Evolutionary conservation across 2,329 filamentous ascomycete species (phyloP), one percentile per base, ranked within the genome.

Genomic region (Emmonsiellopsis sp.): DNA sequence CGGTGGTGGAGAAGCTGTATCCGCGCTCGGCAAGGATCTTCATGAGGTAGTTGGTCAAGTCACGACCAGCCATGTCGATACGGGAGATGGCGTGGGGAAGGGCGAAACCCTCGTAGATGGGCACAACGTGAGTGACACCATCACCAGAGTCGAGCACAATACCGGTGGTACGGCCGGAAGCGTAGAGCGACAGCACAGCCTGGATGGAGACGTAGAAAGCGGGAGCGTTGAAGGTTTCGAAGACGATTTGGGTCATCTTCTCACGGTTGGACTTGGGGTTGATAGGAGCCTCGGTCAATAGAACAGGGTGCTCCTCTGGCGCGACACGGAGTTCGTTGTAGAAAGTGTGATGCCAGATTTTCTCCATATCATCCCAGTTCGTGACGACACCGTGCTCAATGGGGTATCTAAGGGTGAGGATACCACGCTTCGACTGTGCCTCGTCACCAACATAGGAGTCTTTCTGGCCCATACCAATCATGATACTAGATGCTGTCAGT

Each of bases 311-410:
- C 87, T 98, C 93, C 84, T 98, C 93, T 69, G 93, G 93, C 69
- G 93, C 93, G 63, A 98, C 93, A 92, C 93, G 92, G 73, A 98
- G 84, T 84, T 98, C 93, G 81, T 98, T 98, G 89, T 97, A 98
- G 85, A 98, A 98, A 74, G 93, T 97, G 89, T 98, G 93, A 79
- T 98, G 93, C 93, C 93, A 98, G 70, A 98, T 97, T 87, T 97
- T 97, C 84, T 97, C 93, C 93, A 97, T 97, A 78, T 97, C 93
- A 77, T 98, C 93, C 93, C 93, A 98, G 89, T 97, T 97, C 81
- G 93, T 98, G 74, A 98, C 93, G 70, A 98, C 93, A 93, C 93
- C 93, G 86, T 98, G 93, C 85, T 98, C 93, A 76, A 98, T 98
- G 74, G 93, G 93, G 81, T 98, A 98, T 82, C 93, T 87, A 75